A percentile compares a stretch with the other conserved stretches of the same genome.
phyloP scores from a whole-genome alignment of 768 basidiomycete species.

The Mycena rebaudengoi region DNA sequence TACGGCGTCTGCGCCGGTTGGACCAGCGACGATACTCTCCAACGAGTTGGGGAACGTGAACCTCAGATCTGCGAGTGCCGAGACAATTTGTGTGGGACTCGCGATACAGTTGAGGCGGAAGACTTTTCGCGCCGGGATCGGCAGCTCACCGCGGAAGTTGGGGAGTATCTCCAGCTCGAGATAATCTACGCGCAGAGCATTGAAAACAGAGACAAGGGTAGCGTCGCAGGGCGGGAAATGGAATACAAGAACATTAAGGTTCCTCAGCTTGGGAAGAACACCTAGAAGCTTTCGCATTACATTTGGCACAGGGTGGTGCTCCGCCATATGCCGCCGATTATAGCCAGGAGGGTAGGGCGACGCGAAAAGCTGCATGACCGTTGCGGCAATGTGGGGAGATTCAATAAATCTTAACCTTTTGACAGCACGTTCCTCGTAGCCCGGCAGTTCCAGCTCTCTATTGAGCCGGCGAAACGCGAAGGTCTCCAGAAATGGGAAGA shows the following conservation, averaged over 20 bases:
- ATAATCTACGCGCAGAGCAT: slow-evolving; percentile 5
- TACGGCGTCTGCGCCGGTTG: slow-evolving; percentile 28
- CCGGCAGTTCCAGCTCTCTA: not conserved
- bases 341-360: slow-evolving; percentile 29
- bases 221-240: slow-evolving; percentile 22
- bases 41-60: slow-evolving; percentile 22
- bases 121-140: slow-evolving; percentile 20
- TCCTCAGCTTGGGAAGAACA: slow-evolving; percentile 20
- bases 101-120: slow-evolving; percentile 27
- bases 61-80: slow-evolving; percentile 12
- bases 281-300: slow-evolving; percentile 17
- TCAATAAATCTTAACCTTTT: slow-evolving; percentile 26
- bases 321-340: slow-evolving; percentile 19
- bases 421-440: slow-evolving; percentile 22
- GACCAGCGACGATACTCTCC: slow-evolving; percentile 23
- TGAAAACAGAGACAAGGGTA: not conserved
- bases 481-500: slow-evolving; percentile 31
- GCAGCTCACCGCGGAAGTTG: slow-evolving; percentile 11
- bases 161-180: slow-evolving; percentile 28
- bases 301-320: slow-evolving; percentile 23
- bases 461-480: slow-evolving; percentile 27
- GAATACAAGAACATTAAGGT: slow-evolving; percentile 25
- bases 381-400: slow-evolving; percentile 12
- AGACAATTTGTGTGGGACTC: slow-evolving; percentile 14
- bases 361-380: slow-evolving; percentile 23